These are phyloP conservation scores for Ophiocordyceps sinensis DNA, from an alignment of 2,329 filamentous ascomycete species.

Conservation along the genomic window DNA sequence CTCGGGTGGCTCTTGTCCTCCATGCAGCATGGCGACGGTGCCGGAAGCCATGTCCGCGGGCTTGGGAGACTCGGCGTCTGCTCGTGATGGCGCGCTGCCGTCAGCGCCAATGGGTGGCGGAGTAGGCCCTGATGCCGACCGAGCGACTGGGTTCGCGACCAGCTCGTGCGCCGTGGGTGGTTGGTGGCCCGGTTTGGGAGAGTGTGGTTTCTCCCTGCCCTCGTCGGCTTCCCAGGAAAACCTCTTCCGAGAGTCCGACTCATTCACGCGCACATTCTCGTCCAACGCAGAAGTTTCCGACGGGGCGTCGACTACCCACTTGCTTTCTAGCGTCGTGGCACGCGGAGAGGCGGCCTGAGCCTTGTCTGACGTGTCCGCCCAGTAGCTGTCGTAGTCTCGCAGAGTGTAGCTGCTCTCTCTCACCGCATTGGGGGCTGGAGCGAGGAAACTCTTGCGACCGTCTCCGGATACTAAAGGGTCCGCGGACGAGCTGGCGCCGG, in stretches of 20 bases:
- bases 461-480: conserved; percentile 4
- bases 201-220: background rate
- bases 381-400: conserved; percentile 54
- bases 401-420: conserved; percentile 50
- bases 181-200: background rate
- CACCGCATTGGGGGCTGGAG: conserved; percentile 5
- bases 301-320: background rate
- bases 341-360: background rate
- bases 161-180: background rate
- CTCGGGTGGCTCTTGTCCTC: conserved; percentile 3
- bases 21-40: background rate
- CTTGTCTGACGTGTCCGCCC: conserved; percentile 26
- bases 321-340: background rate
- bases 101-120: background rate
- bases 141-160: background rate
- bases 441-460: conserved; percentile 6
- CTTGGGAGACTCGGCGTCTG: background rate
- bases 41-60: background rate
- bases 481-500: conserved; percentile 18
- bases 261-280: conserved; percentile 1
- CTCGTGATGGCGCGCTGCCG: background rate
- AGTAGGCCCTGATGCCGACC: conserved; percentile 1
- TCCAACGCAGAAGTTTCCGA: background rate
- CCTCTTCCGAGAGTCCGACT: conserved; percentile 10
- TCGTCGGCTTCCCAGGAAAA: conserved; percentile 24